Evolutionary conservation across 768 basidiomycete genomes (phyloP), one percentile per base, ranked within the genome.

Genomic region (Chlorophyllum brunneum): DNA sequence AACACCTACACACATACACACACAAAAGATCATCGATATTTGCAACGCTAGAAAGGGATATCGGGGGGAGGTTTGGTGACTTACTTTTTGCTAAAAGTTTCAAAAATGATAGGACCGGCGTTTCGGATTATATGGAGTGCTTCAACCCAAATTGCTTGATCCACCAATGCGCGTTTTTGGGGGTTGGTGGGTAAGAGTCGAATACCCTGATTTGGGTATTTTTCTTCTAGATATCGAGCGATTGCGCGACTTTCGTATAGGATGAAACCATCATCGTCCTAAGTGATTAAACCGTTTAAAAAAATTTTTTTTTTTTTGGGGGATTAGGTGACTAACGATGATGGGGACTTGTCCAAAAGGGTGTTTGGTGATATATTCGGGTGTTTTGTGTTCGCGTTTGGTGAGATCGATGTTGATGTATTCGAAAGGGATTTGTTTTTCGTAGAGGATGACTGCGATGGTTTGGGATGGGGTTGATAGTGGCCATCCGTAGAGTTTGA

Each of bases 241-340:
- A 85, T 81, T 0, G 81, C 80, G 16, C 80, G 73, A 36, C 71
- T 72, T 56, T 82, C 82, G 64, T 71, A 82, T 13, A 86, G 59
- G 43, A 71, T 65, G 61, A 83, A 75, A 2, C 79, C 81, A 30
- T 79, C 78, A 13, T 82, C 80, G 49, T 77, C 65, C 74, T 76
- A n/a, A n/a, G n/a, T n/a, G n/a, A n/a, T n/a, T n/a, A n/a, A n/a
- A 11, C 13, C 22, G 26, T 24, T 24, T 24, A n/a, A 6, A 23
- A 42, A 26, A 23, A 13, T 1, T 27, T 24, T 23, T 27, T 13
- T 24, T 7, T 5, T 15, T 23, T 41, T 6, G 10, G 2, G 15
- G 16, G 10, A 3, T 22, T 4, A 11, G 18, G 15, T 13, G 4
- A 42, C 24, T 26, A 1, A 42, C 41, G 5, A 42, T 42, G 24